Conservation (phyloP, 768 basidiomycete genomes). For the Boletales sp. region DNA sequence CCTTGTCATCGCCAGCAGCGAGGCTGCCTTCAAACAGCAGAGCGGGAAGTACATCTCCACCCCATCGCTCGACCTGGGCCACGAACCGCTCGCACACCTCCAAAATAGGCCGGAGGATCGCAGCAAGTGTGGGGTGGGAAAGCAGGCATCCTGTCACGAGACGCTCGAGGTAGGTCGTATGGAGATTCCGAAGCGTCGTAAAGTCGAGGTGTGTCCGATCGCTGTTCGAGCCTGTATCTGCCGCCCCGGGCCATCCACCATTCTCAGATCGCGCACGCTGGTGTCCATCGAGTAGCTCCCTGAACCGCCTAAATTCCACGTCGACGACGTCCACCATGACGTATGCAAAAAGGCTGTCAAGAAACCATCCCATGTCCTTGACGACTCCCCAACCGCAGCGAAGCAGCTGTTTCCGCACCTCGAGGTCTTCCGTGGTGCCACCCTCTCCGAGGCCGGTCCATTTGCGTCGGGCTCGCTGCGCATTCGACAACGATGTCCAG, state of each 20-base stretch:
- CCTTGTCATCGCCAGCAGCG: conserved; percentile 45
- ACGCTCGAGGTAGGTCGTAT: conserved; percentile 76
- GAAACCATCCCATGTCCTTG: conserved; percentile 87
- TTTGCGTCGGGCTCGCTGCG: conserved; percentile 76
- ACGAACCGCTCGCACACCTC: conserved; percentile 84
- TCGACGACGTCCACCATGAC: conserved; percentile 91
- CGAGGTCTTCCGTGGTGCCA: conserved; percentile 68
- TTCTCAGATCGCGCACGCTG: conserved; percentile 18
- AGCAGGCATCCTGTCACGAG: conserved; percentile 78
- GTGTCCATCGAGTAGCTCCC: conserved; percentile 46
- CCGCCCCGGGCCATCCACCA: conserved; percentile 5
- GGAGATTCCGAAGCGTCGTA: conserved; percentile 78
- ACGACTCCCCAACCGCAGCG: conserved; percentile 86
- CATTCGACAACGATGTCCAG: conserved; percentile 83
- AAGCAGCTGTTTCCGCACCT: conserved; percentile 59
- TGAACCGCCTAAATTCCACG: conserved; percentile 72
- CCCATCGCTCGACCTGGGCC: conserved; percentile 89
- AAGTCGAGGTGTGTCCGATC: conserved; percentile 62
- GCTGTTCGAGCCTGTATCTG: conserved; percentile 3
- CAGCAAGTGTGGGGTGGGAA: conserved; percentile 57
- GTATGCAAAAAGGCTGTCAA: conserved; percentile 79
- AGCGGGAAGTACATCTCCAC: conserved; percentile 84
- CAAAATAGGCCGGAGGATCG: conserved; percentile 66
- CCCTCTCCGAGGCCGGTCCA: conserved; percentile 90
- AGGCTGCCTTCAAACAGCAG: conserved; percentile 80